Percentiles rank a stretch among this genome's conserved stretches.
phyloP scores from a whole-genome alignment of 805 yeast species.

The Candida lessepsii region DNA sequence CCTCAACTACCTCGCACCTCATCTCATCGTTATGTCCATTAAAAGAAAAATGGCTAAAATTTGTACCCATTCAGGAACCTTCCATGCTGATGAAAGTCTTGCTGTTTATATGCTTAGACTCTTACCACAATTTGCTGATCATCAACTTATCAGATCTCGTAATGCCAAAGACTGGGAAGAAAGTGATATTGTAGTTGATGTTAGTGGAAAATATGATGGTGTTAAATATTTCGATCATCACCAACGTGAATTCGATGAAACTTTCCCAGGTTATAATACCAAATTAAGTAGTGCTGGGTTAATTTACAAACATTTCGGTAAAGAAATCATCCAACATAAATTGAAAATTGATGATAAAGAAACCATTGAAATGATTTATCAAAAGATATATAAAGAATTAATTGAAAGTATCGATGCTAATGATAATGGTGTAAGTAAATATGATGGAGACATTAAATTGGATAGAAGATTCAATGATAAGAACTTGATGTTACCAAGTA shows the following conservation, averaged over 20 bases:
- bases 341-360: slow-evolving; percentile 33
- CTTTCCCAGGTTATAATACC: slow-evolving; percentile 65
- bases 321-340: slow-evolving; percentile 55
- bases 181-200: slow-evolving; percentile 93
- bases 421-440: slow-evolving; percentile 87
- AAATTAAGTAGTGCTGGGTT: slow-evolving; percentile 93
- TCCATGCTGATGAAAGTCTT: slow-evolving; percentile 95
- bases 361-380: slow-evolving; percentile 58
- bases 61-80: slow-evolving; percentile 90
- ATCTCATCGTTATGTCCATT: slow-evolving; percentile 3
- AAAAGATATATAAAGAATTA: slow-evolving; percentile 79
- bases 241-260: slow-evolving; percentile 84
- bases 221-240: slow-evolving; percentile 91
- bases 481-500: slow-evolving; percentile 72
- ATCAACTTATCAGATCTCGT: slow-evolving; percentile 79
- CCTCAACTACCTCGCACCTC: too few relatives aligned
- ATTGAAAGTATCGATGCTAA: slow-evolving; percentile 93
- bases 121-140: slow-evolving; percentile 64
- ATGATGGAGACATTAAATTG: slow-evolving; percentile 41
- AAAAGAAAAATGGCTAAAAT: slow-evolving; percentile 48
- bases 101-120: slow-evolving; percentile 84
- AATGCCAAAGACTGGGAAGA: slow-evolving; percentile 77
- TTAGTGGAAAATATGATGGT: slow-evolving; percentile 86
- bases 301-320: slow-evolving; percentile 83
- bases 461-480: slow-evolving; percentile 69